Conservation (phyloP, 345 rosid genomes). For the Dimocarpus longan region DNA sequence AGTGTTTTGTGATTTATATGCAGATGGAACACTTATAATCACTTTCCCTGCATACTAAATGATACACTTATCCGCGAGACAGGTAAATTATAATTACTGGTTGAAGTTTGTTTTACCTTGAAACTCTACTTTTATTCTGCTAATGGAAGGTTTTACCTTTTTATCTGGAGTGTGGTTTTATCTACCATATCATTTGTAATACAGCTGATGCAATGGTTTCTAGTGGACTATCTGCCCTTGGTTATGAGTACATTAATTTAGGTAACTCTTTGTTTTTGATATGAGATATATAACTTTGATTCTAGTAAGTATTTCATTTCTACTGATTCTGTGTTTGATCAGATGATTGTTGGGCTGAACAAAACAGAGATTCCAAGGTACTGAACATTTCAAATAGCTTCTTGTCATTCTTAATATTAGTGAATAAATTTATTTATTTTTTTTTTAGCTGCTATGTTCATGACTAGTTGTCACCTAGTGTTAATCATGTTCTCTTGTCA, state of each 20-base stretch:
- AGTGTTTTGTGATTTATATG: not conserved
- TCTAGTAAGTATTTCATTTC: not conserved
- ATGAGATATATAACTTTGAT: not conserved
- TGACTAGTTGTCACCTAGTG: too few species aligned
- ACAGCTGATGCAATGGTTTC: slow-evolving; percentile 54
- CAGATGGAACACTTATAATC: slow-evolving; percentile 59
- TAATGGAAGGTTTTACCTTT: too few species aligned
- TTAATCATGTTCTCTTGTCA: too few species aligned
- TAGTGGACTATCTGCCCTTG: slow-evolving; percentile 44
- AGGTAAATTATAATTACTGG: slow-evolving; percentile 24
- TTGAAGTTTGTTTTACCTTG: not conserved
- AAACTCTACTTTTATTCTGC: not conserved
- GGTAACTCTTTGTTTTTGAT: slow-evolving; percentile 25
- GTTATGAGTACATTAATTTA: slow-evolving; percentile 49
- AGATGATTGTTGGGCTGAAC: slow-evolving; percentile 60
- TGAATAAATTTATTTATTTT: too few species aligned
- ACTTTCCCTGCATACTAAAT: slow-evolving; percentile 39
- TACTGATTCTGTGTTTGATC: not conserved
- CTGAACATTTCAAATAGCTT: too few species aligned
- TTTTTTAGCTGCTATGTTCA: too few species aligned
- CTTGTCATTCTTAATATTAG: too few species aligned
- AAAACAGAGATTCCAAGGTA: slow-evolving; percentile 42
- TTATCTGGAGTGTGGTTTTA: not conserved
- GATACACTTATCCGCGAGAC: slow-evolving; percentile 44
- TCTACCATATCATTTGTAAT: too few species aligned